Evolutionary conservation across 495 filamentous ascomycete genomes (phyloP), one percentile per base, ranked within the genome.

Genomic region (Hypoxylon perforatum): DNA sequence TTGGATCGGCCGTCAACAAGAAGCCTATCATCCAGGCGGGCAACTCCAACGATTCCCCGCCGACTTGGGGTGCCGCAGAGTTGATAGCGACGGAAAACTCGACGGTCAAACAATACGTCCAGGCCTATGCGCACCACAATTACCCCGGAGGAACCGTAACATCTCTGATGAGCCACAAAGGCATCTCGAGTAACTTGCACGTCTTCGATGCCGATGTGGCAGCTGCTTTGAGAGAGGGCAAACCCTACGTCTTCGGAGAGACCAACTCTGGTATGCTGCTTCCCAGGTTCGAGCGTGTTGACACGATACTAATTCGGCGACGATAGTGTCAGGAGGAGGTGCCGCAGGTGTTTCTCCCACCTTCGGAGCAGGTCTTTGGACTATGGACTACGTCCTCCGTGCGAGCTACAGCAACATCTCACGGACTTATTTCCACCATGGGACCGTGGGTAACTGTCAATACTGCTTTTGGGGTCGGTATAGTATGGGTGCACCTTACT

Each of bases 401-500:
- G 79, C 82, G 0, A 67, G 81, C 0, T 64, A 69, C 36, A 71
- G 69, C 49, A 80, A 79, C 45, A 81, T 86, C 38, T 80, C 83
- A 55, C 78, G 84, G 2, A 81, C 77, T 1, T 88, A 86, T 61
- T 88, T 87, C 76, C 86, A 89, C 60, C 86, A 88, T 51, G 86
- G 85, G 1, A 89, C 86, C 0, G 79, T 89, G 3, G 86, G 86
- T 2, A 82, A 85, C 67, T 87, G 85, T 48, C 82, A 86, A 61
- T 88, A 89, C 62, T 87, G 85, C 67, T 87, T 84, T 75, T 88
- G 81, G 81, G 85, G 85, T 0, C 74, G 83, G 0, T 84, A 86
- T 61, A 75, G 72, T 44, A 86, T 86, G 76, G 84, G 84, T 0
- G 74, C 84, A 0, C 86, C 86, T 0, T 89, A 86, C 64, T 87